phyloP scores from a whole-genome alignment of 345 rosid species.

The Citrus hindsii region DNA sequence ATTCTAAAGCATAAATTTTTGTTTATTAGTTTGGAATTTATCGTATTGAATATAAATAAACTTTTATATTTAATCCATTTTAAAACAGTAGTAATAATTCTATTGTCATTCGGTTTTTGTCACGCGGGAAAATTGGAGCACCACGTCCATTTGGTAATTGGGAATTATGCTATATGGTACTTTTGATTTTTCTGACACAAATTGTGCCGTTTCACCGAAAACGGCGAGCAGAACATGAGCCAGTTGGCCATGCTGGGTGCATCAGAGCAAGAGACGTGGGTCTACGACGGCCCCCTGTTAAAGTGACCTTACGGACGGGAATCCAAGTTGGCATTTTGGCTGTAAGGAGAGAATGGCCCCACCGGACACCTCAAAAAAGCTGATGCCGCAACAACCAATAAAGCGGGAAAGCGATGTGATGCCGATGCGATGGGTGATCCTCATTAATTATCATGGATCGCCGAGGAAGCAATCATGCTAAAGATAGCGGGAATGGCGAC shows the following conservation, averaged over 20 bases:
- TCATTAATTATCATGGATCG: neutral
- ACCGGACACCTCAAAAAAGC: neutral
- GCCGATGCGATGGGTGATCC: neutral
- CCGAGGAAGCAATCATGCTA: neutral
- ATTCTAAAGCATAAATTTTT: too few relatives aligned
- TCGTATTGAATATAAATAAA: too few relatives aligned
- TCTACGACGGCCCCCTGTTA: too few relatives aligned
- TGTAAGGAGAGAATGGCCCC: neutral
- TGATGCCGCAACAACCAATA: neutral
- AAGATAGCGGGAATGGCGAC: conserved; percentile 1
- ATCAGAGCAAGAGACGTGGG: neutral
- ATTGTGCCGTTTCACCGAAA: neutral
- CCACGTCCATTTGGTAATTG: too few relatives aligned
- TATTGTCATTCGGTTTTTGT: too few relatives aligned
- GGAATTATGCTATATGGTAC: too few relatives aligned
- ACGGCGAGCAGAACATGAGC: neutral
- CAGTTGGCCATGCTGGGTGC: neutral
- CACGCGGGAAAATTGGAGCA: too few relatives aligned
- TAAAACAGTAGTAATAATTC: too few relatives aligned
- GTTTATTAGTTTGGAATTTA: too few relatives aligned
- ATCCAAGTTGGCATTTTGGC: conserved; percentile 3
- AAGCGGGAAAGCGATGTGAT: neutral
- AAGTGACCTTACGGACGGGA: too few relatives aligned
- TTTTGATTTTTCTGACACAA: too few relatives aligned
- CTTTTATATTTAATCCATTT: too few relatives aligned